A percentile compares a stretch with the other conserved stretches of the same genome.
Conservation (phyloP, 345 rosid species). For the Acer negundo region DNA sequence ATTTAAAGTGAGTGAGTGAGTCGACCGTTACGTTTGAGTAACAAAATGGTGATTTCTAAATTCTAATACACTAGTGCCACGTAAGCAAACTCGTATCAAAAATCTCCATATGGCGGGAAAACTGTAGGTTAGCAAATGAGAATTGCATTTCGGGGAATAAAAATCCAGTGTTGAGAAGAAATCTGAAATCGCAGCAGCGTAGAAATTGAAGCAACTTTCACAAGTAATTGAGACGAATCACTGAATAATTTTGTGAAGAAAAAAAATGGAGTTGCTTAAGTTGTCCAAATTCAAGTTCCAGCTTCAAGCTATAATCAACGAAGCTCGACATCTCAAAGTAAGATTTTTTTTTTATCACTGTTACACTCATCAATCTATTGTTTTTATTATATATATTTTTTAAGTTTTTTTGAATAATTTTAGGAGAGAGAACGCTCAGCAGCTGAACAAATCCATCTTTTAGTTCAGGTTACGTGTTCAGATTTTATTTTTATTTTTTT, state of each 20-base stretch:
- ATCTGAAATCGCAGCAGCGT: not conserved
- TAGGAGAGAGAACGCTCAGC: constrained; percentile 65
- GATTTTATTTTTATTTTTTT: not conserved
- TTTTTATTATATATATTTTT: not conserved
- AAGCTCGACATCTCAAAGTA: constrained; percentile 72
- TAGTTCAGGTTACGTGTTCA: constrained; percentile 49
- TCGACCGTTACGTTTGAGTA: too few relatives aligned
- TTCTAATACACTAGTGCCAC: not conserved
- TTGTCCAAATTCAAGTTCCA: constrained; percentile 79
- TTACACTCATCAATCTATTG: not conserved
- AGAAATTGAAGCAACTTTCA: not conserved
- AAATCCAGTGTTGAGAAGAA: not conserved
- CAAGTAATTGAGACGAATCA: not conserved
- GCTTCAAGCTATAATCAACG: constrained; percentile 64
- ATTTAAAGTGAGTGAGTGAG: not conserved
- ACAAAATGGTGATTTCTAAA: too few relatives aligned
- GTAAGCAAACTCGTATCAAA: not conserved
- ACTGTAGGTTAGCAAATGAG: not conserved
- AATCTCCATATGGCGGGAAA: not conserved
- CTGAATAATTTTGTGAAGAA: constrained; percentile 4
- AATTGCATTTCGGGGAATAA: too few relatives aligned
- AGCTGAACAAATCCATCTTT: constrained; percentile 45
- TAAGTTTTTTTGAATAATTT: not conserved
- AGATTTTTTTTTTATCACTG: constrained; percentile 9
- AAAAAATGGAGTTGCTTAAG: constrained; percentile 78